These are phyloP conservation scores for Testicularia cyperi DNA, from an alignment of 1,284 basidiomycete genomes.

Conservation along the genomic window DNA sequence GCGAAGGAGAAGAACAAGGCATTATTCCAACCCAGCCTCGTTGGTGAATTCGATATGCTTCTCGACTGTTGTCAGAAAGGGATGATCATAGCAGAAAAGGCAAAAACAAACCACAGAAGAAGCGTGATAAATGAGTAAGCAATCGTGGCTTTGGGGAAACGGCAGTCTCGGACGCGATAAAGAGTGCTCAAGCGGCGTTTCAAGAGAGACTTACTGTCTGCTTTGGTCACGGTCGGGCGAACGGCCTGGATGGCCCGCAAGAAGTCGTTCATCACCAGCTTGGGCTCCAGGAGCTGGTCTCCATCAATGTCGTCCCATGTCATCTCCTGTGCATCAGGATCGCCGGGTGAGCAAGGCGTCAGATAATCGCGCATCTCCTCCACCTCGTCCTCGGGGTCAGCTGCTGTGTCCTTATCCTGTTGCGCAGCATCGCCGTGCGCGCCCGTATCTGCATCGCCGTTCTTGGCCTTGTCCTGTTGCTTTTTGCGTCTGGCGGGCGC, in stretches of 20 bases:
- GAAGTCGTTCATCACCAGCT: slow-evolving; percentile 69
- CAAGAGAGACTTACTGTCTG: slow-evolving; percentile 68
- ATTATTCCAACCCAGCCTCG: slow-evolving; percentile 65
- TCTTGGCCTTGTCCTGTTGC: slow-evolving; percentile 25
- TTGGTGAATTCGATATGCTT: slow-evolving; percentile 89
- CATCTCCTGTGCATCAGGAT: slow-evolving; percentile 81
- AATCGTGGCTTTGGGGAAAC: too few species aligned
- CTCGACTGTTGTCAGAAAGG: slow-evolving; percentile 60
- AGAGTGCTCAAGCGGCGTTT: not conserved
- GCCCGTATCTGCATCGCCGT: slow-evolving; percentile 29
- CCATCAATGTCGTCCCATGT: slow-evolving; percentile 88
- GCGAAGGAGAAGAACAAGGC: not conserved
- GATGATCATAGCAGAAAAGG: not conserved
- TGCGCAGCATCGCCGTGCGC: slow-evolving; percentile 28
- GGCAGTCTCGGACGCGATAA: too few species aligned
- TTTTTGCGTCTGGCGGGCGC: slow-evolving; percentile 42
- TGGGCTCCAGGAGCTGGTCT: slow-evolving; percentile 74
- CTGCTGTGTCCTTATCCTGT: slow-evolving; percentile 17
- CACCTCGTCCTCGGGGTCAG: slow-evolving; percentile 56
- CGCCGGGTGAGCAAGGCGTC: slow-evolving; percentile 94
- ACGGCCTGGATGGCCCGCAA: slow-evolving; percentile 78
- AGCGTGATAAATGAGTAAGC: too few species aligned
- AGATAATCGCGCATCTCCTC: slow-evolving; percentile 65
- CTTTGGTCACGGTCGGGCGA: slow-evolving; percentile 82
- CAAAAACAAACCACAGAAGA: not conserved